Evolutionary conservation across 495 filamentous ascomycete species (phyloP).

Genomic region (Neurospora sp.): DNA sequence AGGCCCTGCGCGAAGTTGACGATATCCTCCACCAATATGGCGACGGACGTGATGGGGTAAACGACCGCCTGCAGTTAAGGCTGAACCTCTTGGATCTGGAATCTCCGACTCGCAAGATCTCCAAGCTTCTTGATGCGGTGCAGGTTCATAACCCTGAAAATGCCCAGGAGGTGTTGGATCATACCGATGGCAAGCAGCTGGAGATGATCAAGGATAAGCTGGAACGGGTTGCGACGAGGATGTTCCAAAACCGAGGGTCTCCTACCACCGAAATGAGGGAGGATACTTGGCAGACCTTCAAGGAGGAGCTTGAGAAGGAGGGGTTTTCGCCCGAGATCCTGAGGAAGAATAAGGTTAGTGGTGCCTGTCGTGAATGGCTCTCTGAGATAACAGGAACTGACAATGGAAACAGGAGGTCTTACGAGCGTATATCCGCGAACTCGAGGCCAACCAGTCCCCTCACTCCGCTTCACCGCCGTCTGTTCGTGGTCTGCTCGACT

Average conservation of each 20-base stretch:
- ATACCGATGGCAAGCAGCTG: conserved; percentile 18
- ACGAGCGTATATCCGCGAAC: conserved; percentile 43
- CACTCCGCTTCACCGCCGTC: conserved; percentile 29
- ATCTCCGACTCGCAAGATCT: conserved; percentile 31
- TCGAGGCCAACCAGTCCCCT: conserved; percentile 29
- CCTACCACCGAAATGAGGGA: conserved; percentile 32
- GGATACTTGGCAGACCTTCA: conserved; percentile 43
- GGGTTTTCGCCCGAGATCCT: conserved; percentile 43
- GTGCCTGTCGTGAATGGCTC: background rate
- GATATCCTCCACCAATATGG: conserved; percentile 33
- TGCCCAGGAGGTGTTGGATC: conserved; percentile 14
- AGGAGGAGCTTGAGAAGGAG: conserved; percentile 38
- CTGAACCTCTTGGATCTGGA: conserved; percentile 26
- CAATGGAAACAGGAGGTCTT: conserved; percentile 35
- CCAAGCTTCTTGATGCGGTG: conserved; percentile 37
- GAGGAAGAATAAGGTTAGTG: conserved; percentile 38
- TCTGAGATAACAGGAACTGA: background rate
- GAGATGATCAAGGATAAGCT: conserved; percentile 40
- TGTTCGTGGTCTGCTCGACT: conserved; percentile 28
- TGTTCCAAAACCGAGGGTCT: conserved; percentile 27
- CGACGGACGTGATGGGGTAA: conserved; percentile 5
- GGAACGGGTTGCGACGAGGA: conserved; percentile 36
- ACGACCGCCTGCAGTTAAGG: conserved; percentile 16
- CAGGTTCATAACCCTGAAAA: conserved; percentile 31
- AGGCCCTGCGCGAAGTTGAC: conserved; percentile 37